A percentile compares a stretch with the other conserved stretches of the same genome.
Evolutionary conservation across 805 yeast genomes (phyloP).

Genomic region (Teunomyces funiuensis): DNA sequence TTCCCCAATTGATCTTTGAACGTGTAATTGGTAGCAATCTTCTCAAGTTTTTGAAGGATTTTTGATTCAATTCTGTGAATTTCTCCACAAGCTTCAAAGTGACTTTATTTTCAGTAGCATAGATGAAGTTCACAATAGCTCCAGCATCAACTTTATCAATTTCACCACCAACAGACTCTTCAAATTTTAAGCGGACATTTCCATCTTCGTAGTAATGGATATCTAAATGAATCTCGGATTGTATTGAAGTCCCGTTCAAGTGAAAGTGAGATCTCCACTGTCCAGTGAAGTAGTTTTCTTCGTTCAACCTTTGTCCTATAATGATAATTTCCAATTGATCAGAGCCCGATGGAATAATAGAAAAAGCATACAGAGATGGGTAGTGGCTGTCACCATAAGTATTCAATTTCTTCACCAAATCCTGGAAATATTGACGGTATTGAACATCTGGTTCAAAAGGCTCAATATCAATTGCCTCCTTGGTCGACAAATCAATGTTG

Average conservation of each 20-base stretch:
- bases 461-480: conserved; percentile 55
- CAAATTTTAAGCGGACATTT: conserved; percentile 71
- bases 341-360: conserved; percentile 38
- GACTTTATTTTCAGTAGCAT: conserved; percentile 54
- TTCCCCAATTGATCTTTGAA: conserved; percentile 93
- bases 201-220: conserved; percentile 97
- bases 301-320: conserved; percentile 69
- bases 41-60: conserved; percentile 78
- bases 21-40: conserved; percentile 91
- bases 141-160: conserved; percentile 29
- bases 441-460: conserved; percentile 23
- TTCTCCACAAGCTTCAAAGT: conserved; percentile 61
- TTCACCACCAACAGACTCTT: conserved; percentile 28
- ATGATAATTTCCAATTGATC: conserved; percentile 50
- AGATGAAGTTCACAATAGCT: conserved; percentile 47
- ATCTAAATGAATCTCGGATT: conserved; percentile 63
- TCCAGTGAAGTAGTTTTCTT: conserved; percentile 84
- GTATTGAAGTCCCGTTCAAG: conserved; percentile 34
- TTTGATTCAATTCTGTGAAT: conserved; percentile 73
- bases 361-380: conserved; percentile 53
- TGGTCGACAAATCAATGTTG: conserved; percentile 56
- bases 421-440: conserved; percentile 30
- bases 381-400: conserved; percentile 64
- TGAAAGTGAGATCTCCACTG: conserved; percentile 75
- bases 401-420: conserved; percentile 34